Percentiles rank a stretch among this genome's conserved stretches.
Conservation (phyloP, 2,329 filamentous ascomycete species). For the Hypoxylon sp. region DNA sequence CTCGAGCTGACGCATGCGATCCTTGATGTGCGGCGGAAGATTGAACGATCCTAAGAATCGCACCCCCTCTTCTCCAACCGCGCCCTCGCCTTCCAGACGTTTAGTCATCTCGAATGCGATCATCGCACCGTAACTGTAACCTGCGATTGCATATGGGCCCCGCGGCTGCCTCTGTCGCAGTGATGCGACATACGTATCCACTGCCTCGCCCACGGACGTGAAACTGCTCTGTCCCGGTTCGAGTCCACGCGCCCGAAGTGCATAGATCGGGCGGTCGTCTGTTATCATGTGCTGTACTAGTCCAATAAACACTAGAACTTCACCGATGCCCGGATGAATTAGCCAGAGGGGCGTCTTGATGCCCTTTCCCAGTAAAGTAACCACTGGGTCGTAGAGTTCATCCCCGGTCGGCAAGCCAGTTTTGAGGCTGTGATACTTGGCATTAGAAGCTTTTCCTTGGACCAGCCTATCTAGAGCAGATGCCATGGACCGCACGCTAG, state of each 20-base stretch:
- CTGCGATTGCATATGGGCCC: conserved; percentile 67
- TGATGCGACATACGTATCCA: conserved; percentile 58
- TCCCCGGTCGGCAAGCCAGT: too few species aligned
- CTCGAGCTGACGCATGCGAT: conserved; percentile 58
- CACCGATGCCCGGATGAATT: conserved; percentile 60
- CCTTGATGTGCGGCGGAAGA: conserved; percentile 65
- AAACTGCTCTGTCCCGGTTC: conserved; percentile 61
- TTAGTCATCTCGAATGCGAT: conserved; percentile 67
- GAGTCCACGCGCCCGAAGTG: conserved; percentile 62
- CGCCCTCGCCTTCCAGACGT: conserved; percentile 49
- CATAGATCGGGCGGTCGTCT: conserved; percentile 62
- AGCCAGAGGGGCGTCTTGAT: conserved; percentile 58
- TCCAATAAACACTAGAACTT: conserved; percentile 59
- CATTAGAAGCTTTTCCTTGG: too few species aligned
- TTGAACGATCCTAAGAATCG: conserved; percentile 63
- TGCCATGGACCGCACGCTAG: not conserved
- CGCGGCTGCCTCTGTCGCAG: conserved; percentile 62
- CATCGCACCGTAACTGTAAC: conserved; percentile 67
- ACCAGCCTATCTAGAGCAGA: not conserved
- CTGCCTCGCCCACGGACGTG: conserved; percentile 56
- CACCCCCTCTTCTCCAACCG: conserved; percentile 55
- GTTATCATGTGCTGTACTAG: conserved; percentile 56
- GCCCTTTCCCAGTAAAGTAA: conserved; percentile 54
- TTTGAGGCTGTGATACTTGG: too few species aligned
- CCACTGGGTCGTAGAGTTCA: conserved; percentile 28